Evolutionary conservation across 2,329 filamentous ascomycete species (phyloP).

Genomic region (Aspergillus sp.): DNA sequence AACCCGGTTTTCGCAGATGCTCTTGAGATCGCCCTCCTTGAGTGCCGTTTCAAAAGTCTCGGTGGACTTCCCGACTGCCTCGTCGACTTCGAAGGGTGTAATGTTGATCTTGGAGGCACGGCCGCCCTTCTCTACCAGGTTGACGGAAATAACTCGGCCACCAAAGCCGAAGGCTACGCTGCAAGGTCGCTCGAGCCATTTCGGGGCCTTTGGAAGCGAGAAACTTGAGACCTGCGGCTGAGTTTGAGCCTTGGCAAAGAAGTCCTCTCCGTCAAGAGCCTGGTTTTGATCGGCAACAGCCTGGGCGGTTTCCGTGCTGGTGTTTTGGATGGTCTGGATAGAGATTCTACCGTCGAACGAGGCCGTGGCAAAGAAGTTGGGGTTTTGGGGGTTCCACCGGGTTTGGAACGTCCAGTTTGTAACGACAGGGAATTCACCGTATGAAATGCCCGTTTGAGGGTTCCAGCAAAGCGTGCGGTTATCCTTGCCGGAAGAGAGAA

Average conservation of each 20-base stretch:
- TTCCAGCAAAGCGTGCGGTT: conserved; percentile 97
- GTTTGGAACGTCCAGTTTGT: conserved; percentile 99
- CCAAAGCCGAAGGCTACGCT: conserved; percentile 94
- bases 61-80: conserved; percentile 77
- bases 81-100: conserved; percentile 84
- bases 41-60: conserved; percentile 84
- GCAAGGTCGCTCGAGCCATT: conserved; percentile 82
- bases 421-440: conserved; percentile 92
- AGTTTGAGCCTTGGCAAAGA: conserved; percentile 90
- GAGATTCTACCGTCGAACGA: conserved; percentile 97
- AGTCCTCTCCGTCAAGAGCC: conserved; percentile 85
- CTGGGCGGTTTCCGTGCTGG: conserved; percentile 70
- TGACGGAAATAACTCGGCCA: conserved; percentile 81
- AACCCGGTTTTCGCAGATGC: conserved; percentile 78
- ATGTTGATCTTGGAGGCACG: conserved; percentile 76
- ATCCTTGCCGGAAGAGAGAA: conserved; percentile 94
- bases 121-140: conserved; percentile 61
- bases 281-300: conserved; percentile 62
- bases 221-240: conserved; percentile 90
- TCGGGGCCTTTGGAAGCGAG: conserved; percentile 79
- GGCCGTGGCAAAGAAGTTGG: conserved; percentile 86
- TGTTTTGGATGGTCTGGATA: conserved; percentile 91
- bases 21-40: conserved; percentile 70
- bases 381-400: conserved; percentile 89
- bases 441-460: conserved; percentile 80